Evolutionary conservation across 2,329 filamentous ascomycete species (phyloP), one percentile per base, ranked within the genome.

Genomic region (Fusarium camptoceras): DNA sequence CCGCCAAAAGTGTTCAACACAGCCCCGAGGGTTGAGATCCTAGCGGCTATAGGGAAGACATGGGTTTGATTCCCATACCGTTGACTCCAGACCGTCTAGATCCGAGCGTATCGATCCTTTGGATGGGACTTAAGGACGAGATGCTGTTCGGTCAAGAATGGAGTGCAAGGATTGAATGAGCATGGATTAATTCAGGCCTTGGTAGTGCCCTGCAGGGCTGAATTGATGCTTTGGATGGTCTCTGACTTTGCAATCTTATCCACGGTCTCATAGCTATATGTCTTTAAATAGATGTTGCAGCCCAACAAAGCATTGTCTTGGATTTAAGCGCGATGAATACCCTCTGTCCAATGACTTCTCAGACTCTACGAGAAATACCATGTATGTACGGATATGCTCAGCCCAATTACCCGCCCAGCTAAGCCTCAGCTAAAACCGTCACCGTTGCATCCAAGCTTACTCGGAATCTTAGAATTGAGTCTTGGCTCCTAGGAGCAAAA

Each of bases 181-280:
- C 16, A 18, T n/a, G 44, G 25, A 8, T 16, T 18, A 15, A 4
- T 34, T 4, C 6, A 18, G 6, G 16, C 16, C 39, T 39, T 2
- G 3, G 44, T 22, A 39, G 53, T 42, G 55, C 55, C 50, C 42
- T 43, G 10, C 41, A 56, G 24, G 59, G 46, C 65, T 69, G 14
- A 34, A 4, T 3, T 16, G 2, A 34, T 46, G 28, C 15, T 22
- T 30, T 30, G 6, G 12, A 30, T 30, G 28, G 3, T 30, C 28
- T 30, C 3, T 2, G 3, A 30, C 28, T 30, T 30, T 7, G 28
- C 28, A 30, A 14, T 14, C 28, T n/a, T n/a, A n/a, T n/a, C n/a
- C n/a, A n/a, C n/a, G n/a, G n/a, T n/a, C n/a, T n/a, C n/a, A n/a
- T n/a, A n/a, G n/a, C n/a, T n/a, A n/a, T n/a, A n/a, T n/a, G n/a